Conservation (phyloP, 2,329 filamentous ascomycete genomes). For the Blumeria graminis region DNA sequence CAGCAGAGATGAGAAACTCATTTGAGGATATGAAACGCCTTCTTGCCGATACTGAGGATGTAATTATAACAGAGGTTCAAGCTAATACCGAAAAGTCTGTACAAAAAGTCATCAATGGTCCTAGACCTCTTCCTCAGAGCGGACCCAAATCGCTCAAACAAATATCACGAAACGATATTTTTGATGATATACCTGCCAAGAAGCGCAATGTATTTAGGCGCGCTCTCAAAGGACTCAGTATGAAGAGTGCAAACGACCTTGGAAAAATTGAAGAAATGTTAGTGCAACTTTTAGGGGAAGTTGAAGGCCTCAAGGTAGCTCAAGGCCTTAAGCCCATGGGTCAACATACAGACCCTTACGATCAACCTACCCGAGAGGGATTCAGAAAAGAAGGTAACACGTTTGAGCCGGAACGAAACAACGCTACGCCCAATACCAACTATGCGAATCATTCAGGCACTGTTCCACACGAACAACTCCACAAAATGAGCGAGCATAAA, state of each 20-base stretch:
- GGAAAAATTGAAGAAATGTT: constrained; percentile 79
- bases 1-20: constrained; percentile 88
- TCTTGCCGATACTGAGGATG: constrained; percentile 70
- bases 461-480: constrained; percentile 32
- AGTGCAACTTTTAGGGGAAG: constrained; percentile 73
- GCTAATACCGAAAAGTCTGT: constrained; percentile 70
- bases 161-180: constrained; percentile 26
- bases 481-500: constrained; percentile 20
- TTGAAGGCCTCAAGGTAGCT: constrained; percentile 51
- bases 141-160: constrained; percentile 20
- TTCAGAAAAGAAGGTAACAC: constrained; percentile 43
- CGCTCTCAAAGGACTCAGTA: constrained; percentile 72
- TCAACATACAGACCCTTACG: constrained; percentile 39
- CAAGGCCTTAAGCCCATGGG: constrained; percentile 25
- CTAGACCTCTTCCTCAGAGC: constrained; percentile 53
- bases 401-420: constrained; percentile 65
- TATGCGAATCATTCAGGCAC: constrained; percentile 54
- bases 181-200: constrained; percentile 41
- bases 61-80: constrained; percentile 69
- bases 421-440: constrained; percentile 49
- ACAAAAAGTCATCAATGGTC: constrained; percentile 61
- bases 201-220: constrained; percentile 84
- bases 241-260: constrained; percentile 71
- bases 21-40: constrained; percentile 90
- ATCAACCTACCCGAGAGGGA: constrained; percentile 34